A percentile compares a stretch with the other conserved stretches of the same genome.
Conservation (phyloP, 2,329 filamentous ascomycete species). For the Ophidiomyces ophidiicola region DNA sequence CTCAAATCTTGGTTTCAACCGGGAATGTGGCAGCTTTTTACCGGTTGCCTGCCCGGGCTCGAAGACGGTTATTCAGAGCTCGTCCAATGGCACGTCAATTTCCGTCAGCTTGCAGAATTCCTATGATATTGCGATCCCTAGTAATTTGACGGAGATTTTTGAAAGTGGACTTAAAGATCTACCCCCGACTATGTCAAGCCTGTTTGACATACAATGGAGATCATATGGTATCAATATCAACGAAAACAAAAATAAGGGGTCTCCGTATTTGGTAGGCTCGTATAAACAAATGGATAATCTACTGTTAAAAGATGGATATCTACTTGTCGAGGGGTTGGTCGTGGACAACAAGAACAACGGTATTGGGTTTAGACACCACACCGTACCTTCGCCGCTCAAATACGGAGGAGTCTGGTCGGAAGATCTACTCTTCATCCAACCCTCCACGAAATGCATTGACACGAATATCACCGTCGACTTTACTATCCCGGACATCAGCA, state of each 20-base stretch:
- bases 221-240: slow-evolving; percentile 18
- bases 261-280: slow-evolving; percentile 21
- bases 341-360: slow-evolving; percentile 34
- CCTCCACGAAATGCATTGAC: slow-evolving; percentile 35
- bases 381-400: slow-evolving; percentile 23
- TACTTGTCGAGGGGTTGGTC: slow-evolving; percentile 35
- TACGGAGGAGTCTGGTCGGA: slow-evolving; percentile 37
- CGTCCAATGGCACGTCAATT: slow-evolving; percentile 13
- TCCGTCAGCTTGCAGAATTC: slow-evolving; percentile 20
- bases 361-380: slow-evolving; percentile 39
- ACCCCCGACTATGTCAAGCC: slow-evolving; percentile 29
- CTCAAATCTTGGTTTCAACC: slow-evolving; percentile 23
- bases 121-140: slow-evolving; percentile 27
- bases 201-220: slow-evolving; percentile 35
- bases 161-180: slow-evolving; percentile 27
- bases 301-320: slow-evolving; percentile 24
- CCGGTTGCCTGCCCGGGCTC: slow-evolving; percentile 20
- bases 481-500: slow-evolving; percentile 17
- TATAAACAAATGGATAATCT: slow-evolving; percentile 24
- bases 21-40: slow-evolving; percentile 22
- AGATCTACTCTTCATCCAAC: slow-evolving; percentile 39
- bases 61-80: slow-evolving; percentile 9
- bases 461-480: slow-evolving; percentile 34
- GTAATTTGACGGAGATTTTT: slow-evolving; percentile 26
- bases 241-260: slow-evolving; percentile 23